These are phyloP conservation scores for Pelargonium exstipulatum DNA, from an alignment of 441 rosid genomes.

Conservation along the genomic window DNA sequence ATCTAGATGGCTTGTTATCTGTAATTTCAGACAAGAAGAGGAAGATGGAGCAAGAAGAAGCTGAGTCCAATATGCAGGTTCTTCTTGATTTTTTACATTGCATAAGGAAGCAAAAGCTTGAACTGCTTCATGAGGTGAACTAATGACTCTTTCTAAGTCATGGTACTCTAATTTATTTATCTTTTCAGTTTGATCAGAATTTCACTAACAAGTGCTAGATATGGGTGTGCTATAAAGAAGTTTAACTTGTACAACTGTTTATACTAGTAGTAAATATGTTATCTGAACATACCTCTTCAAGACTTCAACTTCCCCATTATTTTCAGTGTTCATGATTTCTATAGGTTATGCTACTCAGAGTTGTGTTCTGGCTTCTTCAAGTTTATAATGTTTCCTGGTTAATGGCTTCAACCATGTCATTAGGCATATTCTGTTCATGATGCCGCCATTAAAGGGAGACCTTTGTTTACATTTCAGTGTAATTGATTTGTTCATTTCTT, in stretches of 20 bases:
- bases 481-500: neutral
- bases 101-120: constrained; percentile 38
- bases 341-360: no score
- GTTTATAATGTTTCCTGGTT: neutral
- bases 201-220: neutral
- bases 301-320: no score
- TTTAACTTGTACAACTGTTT: no score
- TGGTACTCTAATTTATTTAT: neutral
- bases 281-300: no score
- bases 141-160: neutral
- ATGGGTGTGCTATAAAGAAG: no score
- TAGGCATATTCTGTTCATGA: neutral
- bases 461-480: neutral
- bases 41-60: constrained; percentile 41
- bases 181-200: neutral
- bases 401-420: no score
- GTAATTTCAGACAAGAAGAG: constrained; percentile 40
- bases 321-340: no score
- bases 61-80: constrained; percentile 43
- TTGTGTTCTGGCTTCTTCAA: constrained; percentile 3
- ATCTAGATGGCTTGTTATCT: constrained; percentile 33
- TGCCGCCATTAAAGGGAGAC: neutral
- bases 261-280: no score
- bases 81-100: constrained; percentile 39
- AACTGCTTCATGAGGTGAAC: constrained; percentile 37